These are phyloP conservation scores for Alternaria sp. DNA, from an alignment of 2,329 filamentous ascomycete genomes.

Conservation along the genomic window DNA sequence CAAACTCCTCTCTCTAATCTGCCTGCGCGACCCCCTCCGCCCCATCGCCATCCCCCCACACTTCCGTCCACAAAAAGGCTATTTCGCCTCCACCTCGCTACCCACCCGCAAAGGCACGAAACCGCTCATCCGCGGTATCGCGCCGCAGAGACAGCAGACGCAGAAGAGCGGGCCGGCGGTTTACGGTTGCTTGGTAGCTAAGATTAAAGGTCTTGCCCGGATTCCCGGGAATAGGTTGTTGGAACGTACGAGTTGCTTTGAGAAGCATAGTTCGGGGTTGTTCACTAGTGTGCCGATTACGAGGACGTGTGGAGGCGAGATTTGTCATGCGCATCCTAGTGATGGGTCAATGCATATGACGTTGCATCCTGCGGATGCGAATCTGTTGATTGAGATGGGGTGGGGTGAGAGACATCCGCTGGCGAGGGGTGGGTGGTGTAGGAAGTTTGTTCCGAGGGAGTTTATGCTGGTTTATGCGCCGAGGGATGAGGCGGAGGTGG, in stretches of 20 bases:
- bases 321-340: slow-evolving; percentile 78
- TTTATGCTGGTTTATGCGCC: slow-evolving; percentile 88
- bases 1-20: slow-evolving; percentile 74
- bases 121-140: slow-evolving; percentile 75
- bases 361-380: slow-evolving; percentile 79
- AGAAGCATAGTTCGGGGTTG: slow-evolving; percentile 80
- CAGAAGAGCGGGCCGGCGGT: slow-evolving; percentile 66
- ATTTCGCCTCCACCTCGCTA: slow-evolving; percentile 60
- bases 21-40: slow-evolving; percentile 71
- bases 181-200: slow-evolving; percentile 41
- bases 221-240: slow-evolving; percentile 38
- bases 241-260: slow-evolving; percentile 74
- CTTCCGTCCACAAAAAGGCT: slow-evolving; percentile 63
- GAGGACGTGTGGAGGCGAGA: slow-evolving; percentile 77
- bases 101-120: slow-evolving; percentile 68
- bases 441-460: slow-evolving; percentile 72
- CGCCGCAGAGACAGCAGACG: slow-evolving; percentile 79
- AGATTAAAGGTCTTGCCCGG: slow-evolving; percentile 29
- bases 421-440: slow-evolving; percentile 70
- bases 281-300: slow-evolving; percentile 72
- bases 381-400: slow-evolving; percentile 72
- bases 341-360: slow-evolving; percentile 82
- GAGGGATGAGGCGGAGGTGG: slow-evolving; percentile 70
- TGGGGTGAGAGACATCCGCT: slow-evolving; percentile 77
- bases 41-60: slow-evolving; percentile 61